Evolutionary conservation across 176 grass and related monocot species (phyloP).

Genomic region (Paspalum notatum): DNA sequence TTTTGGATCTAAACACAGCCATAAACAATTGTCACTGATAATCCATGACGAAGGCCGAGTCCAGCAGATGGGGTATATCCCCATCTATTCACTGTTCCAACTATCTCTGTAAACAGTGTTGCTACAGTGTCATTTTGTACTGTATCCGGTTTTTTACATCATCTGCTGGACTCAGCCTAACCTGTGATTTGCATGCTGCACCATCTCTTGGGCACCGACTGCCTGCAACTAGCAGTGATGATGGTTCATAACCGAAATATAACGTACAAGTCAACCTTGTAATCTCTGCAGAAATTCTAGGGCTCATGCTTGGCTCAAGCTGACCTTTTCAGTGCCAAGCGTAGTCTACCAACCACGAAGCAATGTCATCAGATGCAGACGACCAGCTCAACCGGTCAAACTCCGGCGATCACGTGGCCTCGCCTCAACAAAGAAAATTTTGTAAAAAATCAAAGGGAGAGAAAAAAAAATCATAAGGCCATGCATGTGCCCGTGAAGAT

Average conservation of each 20-base stretch:
- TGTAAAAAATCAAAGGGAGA: neutral
- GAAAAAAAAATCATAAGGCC: neutral
- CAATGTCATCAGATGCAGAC: neutral
- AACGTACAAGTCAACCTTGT: slow-evolving; percentile 16
- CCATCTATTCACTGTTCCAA: too few species aligned
- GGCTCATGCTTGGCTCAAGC: neutral
- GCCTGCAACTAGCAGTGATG: neutral
- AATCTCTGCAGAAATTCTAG: neutral
- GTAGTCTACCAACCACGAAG: neutral
- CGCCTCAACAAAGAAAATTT: neutral
- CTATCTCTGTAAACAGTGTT: too few species aligned
- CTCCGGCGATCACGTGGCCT: neutral
- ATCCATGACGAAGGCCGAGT: too few species aligned
- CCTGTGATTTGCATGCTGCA: slow-evolving; percentile 8
- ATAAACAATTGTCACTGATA: neutral
- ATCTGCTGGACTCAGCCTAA: too few species aligned
- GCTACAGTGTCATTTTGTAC: too few species aligned
- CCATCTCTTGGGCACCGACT: neutral
- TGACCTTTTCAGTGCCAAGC: neutral
- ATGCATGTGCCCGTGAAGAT: neutral
- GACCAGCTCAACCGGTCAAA: slow-evolving; percentile 5
- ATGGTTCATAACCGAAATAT: neutral
- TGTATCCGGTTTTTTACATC: too few species aligned
- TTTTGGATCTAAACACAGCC: too few species aligned
- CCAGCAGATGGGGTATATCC: too few species aligned